phyloP scores from a whole-genome alignment of 129 eudicot genomes.

The Deinandra increscens region DNA sequence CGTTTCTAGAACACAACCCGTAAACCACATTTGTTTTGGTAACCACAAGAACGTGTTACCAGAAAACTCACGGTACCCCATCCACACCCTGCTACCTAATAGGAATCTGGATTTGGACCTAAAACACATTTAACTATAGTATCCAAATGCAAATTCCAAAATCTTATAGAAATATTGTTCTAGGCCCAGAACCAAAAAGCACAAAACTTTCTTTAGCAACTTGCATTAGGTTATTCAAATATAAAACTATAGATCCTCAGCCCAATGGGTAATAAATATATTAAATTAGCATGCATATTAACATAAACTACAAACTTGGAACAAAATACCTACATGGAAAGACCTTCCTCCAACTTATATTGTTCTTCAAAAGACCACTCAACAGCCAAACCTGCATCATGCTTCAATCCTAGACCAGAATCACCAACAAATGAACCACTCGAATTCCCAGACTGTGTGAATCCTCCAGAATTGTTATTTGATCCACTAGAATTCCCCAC shows the following conservation, averaged over 20 bases:
- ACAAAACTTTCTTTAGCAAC: not conserved
- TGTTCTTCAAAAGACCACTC: constrained; percentile 93
- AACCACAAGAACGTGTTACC: not conserved
- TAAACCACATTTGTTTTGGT: not conserved
- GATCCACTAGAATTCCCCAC: constrained; percentile 34
- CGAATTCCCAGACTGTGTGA: constrained; percentile 36
- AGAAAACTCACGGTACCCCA: too few species aligned
- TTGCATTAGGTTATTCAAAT: not conserved
- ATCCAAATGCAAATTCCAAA: not conserved
- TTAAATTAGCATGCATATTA: not conserved
- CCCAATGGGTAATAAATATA: not conserved
- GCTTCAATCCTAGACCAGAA: constrained; percentile 64
- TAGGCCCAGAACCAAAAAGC: not conserved
- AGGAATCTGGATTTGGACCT: too few species aligned
- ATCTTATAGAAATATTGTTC: not conserved
- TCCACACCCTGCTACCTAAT: too few species aligned
- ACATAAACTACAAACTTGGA: constrained; percentile 6
- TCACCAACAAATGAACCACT: constrained; percentile 51
- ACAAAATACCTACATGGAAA: constrained; percentile 59
- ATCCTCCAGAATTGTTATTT: constrained; percentile 29
- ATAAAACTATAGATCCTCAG: not conserved
- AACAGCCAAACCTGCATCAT: constrained; percentile 62
- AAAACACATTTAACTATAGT: too few species aligned
- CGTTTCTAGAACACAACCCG: not conserved
- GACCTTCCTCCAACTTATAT: constrained; percentile 83